Conservation (phyloP, 768 basidiomycete genomes). For the Naematelia aurantialba region DNA sequence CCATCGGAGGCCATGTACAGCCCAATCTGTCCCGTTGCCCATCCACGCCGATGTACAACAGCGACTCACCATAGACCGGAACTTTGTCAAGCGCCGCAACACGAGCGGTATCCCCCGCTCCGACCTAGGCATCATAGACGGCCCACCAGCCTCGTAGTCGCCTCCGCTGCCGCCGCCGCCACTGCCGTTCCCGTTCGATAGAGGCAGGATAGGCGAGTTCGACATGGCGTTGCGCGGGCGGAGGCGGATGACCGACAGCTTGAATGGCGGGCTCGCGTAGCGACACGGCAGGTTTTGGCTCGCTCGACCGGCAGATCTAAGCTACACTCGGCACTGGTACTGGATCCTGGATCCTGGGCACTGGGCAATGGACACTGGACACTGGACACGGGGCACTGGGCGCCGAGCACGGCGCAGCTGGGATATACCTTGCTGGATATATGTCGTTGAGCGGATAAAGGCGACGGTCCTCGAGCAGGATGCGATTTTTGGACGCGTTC, state of each 20-base stretch:
- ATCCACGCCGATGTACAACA: conserved; percentile 1
- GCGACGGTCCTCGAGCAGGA: neutral
- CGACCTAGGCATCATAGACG: conserved; percentile 8
- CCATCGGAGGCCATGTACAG: neutral
- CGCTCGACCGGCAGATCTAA: too few relatives aligned
- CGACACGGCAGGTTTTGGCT: too few relatives aligned
- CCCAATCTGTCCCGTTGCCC: neutral
- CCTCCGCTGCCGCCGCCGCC: neutral
- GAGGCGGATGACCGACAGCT: conserved; percentile 15
- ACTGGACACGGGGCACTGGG: too few relatives aligned
- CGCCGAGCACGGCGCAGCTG: too few relatives aligned
- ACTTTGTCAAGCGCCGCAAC: conserved; percentile 71
- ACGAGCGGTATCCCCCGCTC: conserved; percentile 65
- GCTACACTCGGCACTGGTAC: too few relatives aligned
- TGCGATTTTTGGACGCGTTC: neutral
- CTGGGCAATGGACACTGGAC: too few relatives aligned
- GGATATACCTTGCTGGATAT: too few relatives aligned
- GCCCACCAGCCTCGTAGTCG: neutral
- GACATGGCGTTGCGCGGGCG: conserved; percentile 5
- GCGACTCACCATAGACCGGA: conserved; percentile 75
- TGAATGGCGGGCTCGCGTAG: conserved; percentile 1
- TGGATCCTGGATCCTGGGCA: too few relatives aligned
- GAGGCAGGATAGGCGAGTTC: conserved; percentile 8
- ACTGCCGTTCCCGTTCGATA: neutral
- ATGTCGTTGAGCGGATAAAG: too few relatives aligned